phyloP scores from a whole-genome alignment of 2,329 filamentous ascomycete genomes.

The Zalaria obscura region DNA sequence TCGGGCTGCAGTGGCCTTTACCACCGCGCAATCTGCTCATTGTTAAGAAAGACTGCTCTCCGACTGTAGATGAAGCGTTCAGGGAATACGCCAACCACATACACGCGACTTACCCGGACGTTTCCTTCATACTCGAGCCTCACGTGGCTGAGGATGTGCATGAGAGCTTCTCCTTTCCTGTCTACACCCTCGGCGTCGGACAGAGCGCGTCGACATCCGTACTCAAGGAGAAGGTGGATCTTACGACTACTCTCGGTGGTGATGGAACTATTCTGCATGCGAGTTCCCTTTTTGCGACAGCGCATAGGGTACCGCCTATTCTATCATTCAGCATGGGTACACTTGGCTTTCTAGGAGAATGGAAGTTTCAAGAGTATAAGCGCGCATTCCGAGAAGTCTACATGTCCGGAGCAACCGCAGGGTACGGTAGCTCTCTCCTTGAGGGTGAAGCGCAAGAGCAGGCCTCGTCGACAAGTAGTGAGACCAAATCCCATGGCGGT shows the following conservation, averaged over 20 bases:
- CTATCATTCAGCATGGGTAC: slow-evolving; percentile 96
- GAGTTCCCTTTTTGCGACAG: slow-evolving; percentile 72
- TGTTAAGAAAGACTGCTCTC: slow-evolving; percentile 50
- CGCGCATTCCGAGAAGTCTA: slow-evolving; percentile 85
- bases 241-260: slow-evolving; percentile 80
- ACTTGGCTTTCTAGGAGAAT: slow-evolving; percentile 86
- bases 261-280: slow-evolving; percentile 85
- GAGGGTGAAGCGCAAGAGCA: neutral
- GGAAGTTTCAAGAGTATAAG: slow-evolving; percentile 90
- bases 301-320: slow-evolving; percentile 71
- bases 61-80: slow-evolving; percentile 39
- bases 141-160: slow-evolving; percentile 61
- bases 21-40: slow-evolving; percentile 56
- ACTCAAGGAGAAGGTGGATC: slow-evolving; percentile 61
- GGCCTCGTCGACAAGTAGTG: neutral
- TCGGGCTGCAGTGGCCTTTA: slow-evolving; percentile 52
- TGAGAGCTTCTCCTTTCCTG: slow-evolving; percentile 54
- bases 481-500: neutral
- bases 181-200: slow-evolving; percentile 37
- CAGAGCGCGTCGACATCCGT: slow-evolving; percentile 15
- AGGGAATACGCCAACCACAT: slow-evolving; percentile 55
- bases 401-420: slow-evolving; percentile 54
- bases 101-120: slow-evolving; percentile 61
- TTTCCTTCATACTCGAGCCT: slow-evolving; percentile 73
- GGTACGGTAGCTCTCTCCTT: slow-evolving; percentile 23